Conservation (phyloP, 78 protist species). For the Creolimax fragrantissima region DNA sequence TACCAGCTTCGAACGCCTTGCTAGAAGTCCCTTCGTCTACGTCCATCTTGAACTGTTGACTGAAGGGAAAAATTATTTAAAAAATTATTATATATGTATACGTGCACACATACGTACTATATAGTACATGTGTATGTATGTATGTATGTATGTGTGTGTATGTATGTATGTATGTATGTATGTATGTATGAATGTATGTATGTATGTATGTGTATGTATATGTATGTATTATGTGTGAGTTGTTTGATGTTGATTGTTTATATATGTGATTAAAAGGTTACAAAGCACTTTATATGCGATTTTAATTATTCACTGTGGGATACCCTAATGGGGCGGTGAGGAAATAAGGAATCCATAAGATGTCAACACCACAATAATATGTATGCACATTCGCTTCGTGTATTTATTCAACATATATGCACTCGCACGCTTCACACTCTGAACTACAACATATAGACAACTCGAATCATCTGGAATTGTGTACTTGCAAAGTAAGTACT, state of each 20-base stretch:
- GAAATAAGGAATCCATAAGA: background rate
- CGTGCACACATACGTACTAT: too few species aligned
- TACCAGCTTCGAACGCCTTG: background rate
- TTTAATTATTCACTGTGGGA: too few species aligned
- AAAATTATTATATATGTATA: too few species aligned
- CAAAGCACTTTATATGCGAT: background rate
- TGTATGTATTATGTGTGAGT: background rate
- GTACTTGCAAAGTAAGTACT: background rate
- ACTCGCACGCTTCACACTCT: background rate
- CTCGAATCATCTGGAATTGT: background rate
- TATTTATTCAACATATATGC: background rate
- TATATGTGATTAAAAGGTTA: background rate
- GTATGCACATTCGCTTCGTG: background rate
- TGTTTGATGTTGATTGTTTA: background rate
- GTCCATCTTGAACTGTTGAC: background rate
- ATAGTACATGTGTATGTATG: background rate
- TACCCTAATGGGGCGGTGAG: too few species aligned
- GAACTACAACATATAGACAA: background rate
- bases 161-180: background rate
- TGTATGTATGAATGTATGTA: background rate
- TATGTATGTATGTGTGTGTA: background rate
- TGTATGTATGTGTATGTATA: background rate
- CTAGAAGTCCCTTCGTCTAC: background rate
- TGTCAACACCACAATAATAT: background rate
- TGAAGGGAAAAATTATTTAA: too few species aligned